Percentiles rank a stretch among this genome's conserved stretches.
Evolutionary conservation across 176 grass and related monocot species (phyloP).

Genomic region (Aegilops longissima): DNA sequence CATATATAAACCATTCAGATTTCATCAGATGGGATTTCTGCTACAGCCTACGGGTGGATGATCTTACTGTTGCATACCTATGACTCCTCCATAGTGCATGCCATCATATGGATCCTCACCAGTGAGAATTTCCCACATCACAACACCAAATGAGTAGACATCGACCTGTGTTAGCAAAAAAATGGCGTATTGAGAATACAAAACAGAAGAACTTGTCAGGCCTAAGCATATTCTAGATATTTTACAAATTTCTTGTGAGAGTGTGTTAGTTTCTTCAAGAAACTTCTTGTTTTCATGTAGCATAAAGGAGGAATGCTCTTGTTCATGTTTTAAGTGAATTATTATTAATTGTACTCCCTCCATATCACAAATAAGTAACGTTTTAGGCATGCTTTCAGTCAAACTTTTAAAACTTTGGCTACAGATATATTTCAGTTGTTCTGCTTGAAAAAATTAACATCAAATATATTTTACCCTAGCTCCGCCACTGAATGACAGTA

Average conservation of each 20-base stretch:
- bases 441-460: background rate
- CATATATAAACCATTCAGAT: background rate
- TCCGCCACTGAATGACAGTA: too few species aligned
- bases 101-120: conserved; percentile 81
- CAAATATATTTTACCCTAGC: too few species aligned
- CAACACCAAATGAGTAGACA: conserved; percentile 88
- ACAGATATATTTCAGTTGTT: background rate
- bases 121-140: conserved; percentile 97
- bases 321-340: background rate
- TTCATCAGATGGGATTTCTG: background rate
- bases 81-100: conserved; percentile 89
- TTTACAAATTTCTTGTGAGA: background rate
- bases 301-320: background rate
- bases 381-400: too few species aligned
- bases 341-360: background rate
- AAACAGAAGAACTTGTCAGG: background rate
- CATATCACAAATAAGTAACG: background rate
- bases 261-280: background rate
- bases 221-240: background rate
- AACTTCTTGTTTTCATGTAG: conserved; percentile 1
- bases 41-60: background rate
- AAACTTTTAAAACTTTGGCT: too few species aligned
- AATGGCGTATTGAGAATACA: background rate
- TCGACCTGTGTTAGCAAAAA: conserved; percentile 60
- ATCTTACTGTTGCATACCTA: conserved; percentile 57